Percentiles rank a stretch among this genome's conserved stretches.
Evolutionary conservation across 1,284 basidiomycete genomes (phyloP).

Genomic region (Cutaneotrichosporon sp.): DNA sequence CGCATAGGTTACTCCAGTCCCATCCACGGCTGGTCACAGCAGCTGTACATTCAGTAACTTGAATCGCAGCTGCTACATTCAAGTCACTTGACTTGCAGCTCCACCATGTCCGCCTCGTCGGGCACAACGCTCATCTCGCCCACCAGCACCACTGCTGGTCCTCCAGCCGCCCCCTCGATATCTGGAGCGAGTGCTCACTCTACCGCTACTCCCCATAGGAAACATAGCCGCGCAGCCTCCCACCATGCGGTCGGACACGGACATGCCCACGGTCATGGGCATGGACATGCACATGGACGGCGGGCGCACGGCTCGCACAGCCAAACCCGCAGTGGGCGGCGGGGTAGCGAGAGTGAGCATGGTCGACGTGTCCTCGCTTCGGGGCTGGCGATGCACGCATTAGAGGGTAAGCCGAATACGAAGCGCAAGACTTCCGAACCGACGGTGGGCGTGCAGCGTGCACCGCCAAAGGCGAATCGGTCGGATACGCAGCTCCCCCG

Average conservation of each 20-base stretch:
- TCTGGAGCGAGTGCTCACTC: neutral
- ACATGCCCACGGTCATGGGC: neutral
- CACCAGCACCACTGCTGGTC: conserved; percentile 17
- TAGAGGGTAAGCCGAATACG: conserved; percentile 29
- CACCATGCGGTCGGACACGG: neutral
- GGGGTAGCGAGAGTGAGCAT: conserved; percentile 37
- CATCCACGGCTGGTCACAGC: neutral
- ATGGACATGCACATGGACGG: neutral
- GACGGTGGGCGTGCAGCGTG: neutral
- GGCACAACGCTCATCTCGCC: conserved; percentile 47
- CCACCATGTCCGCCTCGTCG: conserved; percentile 41
- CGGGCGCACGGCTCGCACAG: conserved; percentile 15
- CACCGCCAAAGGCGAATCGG: conserved; percentile 13
- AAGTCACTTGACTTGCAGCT: no score
- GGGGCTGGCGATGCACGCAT: conserved; percentile 44
- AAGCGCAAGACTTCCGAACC: conserved; percentile 30
- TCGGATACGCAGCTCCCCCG: conserved; percentile 15
- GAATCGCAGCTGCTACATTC: no score
- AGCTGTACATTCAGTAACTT: neutral
- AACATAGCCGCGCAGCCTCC: neutral
- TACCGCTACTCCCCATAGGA: neutral
- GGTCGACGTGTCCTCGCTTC: conserved; percentile 43
- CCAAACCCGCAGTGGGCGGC: conserved; percentile 19
- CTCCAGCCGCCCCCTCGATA: neutral
- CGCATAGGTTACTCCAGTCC: no score